Conservation (phyloP, 345 rosid species). For the Lumnitzera racemosa region DNA sequence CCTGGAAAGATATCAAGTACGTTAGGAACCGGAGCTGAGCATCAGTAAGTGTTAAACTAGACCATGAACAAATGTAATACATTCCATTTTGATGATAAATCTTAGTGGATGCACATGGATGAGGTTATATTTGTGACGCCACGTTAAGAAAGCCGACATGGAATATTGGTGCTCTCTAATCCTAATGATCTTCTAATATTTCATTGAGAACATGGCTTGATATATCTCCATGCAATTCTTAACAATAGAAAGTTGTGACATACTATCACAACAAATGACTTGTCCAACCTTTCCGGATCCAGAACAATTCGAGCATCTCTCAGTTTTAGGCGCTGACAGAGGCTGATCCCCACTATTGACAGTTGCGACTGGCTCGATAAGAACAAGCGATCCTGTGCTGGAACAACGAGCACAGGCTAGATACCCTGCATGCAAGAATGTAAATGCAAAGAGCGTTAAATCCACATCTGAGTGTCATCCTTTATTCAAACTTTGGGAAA, state of each 20-base stretch:
- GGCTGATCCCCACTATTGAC: slow-evolving; percentile 40
- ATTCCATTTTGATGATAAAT: too few relatives aligned
- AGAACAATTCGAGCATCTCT: slow-evolving; percentile 93
- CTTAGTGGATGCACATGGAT: too few relatives aligned
- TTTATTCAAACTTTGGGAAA: too few relatives aligned
- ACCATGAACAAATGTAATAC: too few relatives aligned
- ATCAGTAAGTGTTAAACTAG: not conserved
- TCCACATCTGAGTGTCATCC: not conserved
- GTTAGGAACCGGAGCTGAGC: not conserved
- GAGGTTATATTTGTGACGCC: too few relatives aligned
- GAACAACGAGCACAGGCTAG: slow-evolving; percentile 98
- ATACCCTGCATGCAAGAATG: slow-evolving; percentile 51
- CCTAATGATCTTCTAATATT: too few relatives aligned
- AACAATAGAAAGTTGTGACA: not conserved
- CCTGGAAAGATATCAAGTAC: slow-evolving; percentile 28
- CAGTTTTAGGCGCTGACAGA: slow-evolving; percentile 51
- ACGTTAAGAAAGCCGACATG: too few relatives aligned
- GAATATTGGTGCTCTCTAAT: too few relatives aligned
- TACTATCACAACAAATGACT: not conserved
- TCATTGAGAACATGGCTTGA: too few relatives aligned
- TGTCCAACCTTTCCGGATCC: slow-evolving; percentile 84
- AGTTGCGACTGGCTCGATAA: slow-evolving; percentile 60
- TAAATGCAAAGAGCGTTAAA: not conserved
- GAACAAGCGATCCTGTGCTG: slow-evolving; percentile 67
- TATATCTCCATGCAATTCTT: too few relatives aligned